Conservation (phyloP, 345 rosid genomes). For the Aegle marmelos region DNA sequence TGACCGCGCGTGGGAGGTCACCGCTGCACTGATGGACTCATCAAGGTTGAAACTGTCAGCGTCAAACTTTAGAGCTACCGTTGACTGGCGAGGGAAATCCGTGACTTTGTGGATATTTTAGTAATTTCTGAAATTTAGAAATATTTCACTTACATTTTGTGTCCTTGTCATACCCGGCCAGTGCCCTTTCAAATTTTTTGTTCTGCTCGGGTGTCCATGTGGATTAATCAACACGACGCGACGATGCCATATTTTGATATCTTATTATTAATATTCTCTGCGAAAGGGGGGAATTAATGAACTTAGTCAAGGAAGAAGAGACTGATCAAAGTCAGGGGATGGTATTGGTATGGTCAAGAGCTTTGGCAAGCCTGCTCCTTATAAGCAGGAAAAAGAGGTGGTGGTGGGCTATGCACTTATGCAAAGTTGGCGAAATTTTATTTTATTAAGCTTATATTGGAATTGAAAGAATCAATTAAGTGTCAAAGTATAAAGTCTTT, state of each 20-base stretch:
- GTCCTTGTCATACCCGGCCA: constrained; percentile 76
- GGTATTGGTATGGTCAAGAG: constrained; percentile 37
- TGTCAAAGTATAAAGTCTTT: constrained; percentile 25
- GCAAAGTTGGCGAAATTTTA: constrained; percentile 41
- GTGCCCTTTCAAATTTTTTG: constrained; percentile 82
- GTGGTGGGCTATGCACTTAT: constrained; percentile 32
- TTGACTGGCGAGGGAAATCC: too few species aligned
- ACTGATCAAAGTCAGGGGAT: constrained; percentile 34
- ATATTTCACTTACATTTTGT: too few species aligned
- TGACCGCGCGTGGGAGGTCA: too few species aligned
- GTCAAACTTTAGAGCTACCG: too few species aligned
- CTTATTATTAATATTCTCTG: too few species aligned
- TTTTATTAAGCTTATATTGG: background rate
- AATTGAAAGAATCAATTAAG: constrained; percentile 23
- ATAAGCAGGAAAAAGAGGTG: constrained; percentile 28
- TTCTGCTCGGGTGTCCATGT: constrained; percentile 77
- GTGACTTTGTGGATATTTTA: too few species aligned
- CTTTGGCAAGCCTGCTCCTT: constrained; percentile 36
- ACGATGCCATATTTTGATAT: constrained; percentile 29
- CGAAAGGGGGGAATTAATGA: background rate
- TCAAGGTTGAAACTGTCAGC: too few species aligned
- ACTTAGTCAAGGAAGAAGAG: constrained; percentile 28
- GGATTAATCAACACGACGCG: constrained; percentile 41
- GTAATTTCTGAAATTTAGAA: too few species aligned
- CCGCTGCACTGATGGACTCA: too few species aligned